These are phyloP conservation scores for Cercospora beticola DNA, from an alignment of 2,329 filamentous ascomycete genomes.

Conservation along the genomic window DNA sequence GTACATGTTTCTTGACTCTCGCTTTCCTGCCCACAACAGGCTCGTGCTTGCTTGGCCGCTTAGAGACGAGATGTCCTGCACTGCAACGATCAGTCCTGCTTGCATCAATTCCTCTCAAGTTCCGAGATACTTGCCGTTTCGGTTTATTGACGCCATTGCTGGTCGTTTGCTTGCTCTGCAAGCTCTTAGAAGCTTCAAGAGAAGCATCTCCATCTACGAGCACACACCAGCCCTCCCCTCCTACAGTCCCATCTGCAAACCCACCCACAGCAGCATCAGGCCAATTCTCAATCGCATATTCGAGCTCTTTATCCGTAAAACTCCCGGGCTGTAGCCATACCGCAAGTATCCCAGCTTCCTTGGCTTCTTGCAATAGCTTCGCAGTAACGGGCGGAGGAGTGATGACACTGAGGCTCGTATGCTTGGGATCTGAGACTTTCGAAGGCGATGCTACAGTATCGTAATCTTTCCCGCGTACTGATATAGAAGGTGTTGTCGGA, in stretches of 20 bases:
- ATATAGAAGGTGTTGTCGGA: conserved; percentile 65
- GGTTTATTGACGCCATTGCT: neutral
- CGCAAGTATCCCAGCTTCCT: conserved; percentile 66
- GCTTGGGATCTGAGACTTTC: conserved; percentile 62
- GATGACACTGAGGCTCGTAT: conserved; percentile 80
- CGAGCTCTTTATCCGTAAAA: conserved; percentile 73
- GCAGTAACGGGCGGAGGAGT: conserved; percentile 79
- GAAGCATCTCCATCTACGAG: conserved; percentile 76
- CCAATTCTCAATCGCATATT: conserved; percentile 68
- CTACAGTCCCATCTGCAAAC: conserved; percentile 63
- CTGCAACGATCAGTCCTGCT: conserved; percentile 13
- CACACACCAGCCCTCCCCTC: conserved; percentile 80
- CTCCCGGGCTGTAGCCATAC: conserved; percentile 92
- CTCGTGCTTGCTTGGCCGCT: conserved; percentile 5
- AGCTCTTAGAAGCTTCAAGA: conserved; percentile 48
- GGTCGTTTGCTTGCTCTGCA: conserved; percentile 3
- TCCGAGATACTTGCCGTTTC: conserved; percentile 12
- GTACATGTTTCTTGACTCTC: conserved; percentile 15
- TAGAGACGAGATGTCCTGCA: conserved; percentile 18
- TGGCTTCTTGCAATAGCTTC: conserved; percentile 73
- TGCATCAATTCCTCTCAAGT: neutral
- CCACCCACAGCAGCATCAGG: conserved; percentile 64
- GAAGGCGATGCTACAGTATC: conserved; percentile 65
- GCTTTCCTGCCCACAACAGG: conserved; percentile 14
- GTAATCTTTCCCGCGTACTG: conserved; percentile 60